These are phyloP conservation scores for Earliella scabrosa DNA, from an alignment of 1,284 basidiomycete genomes.

Conservation along the genomic window DNA sequence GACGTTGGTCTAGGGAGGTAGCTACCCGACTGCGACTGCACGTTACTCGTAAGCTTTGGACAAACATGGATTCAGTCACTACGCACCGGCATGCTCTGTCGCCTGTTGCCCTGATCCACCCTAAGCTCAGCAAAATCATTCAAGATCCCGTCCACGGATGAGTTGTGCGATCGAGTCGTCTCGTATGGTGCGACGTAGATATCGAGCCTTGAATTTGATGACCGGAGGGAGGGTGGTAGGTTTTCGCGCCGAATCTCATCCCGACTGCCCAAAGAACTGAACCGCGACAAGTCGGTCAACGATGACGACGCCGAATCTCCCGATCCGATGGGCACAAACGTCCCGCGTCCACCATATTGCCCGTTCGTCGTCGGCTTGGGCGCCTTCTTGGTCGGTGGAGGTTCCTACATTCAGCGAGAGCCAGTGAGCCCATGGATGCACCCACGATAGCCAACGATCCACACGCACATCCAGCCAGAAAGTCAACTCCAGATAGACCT, in stretches of 20 bases:
- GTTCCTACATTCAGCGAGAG: slow-evolving; percentile 51
- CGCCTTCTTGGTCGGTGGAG: slow-evolving; percentile 70
- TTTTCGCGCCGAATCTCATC: slow-evolving; percentile 52
- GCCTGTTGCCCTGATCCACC: slow-evolving; percentile 50
- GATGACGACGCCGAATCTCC: slow-evolving; percentile 41
- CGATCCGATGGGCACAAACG: slow-evolving; percentile 68
- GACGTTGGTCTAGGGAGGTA: slow-evolving; percentile 44
- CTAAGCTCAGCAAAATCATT: slow-evolving; percentile 71
- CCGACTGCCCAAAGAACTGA: slow-evolving; percentile 41
- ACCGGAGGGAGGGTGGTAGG: slow-evolving; percentile 59
- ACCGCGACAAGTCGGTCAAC: slow-evolving; percentile 37
- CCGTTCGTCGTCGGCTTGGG: slow-evolving; percentile 58
- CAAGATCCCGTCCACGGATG: slow-evolving; percentile 53
- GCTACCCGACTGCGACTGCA: slow-evolving; percentile 38
- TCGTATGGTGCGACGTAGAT: slow-evolving; percentile 80
- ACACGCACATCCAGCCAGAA: slow-evolving; percentile 90
- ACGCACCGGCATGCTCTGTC: slow-evolving; percentile 71
- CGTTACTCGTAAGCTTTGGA: not conserved
- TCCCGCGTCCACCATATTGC: slow-evolving; percentile 78
- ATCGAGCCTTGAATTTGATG: slow-evolving; percentile 64
- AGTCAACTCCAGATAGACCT: slow-evolving; percentile 93
- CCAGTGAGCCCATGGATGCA: not conserved
- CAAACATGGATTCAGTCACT: not conserved
- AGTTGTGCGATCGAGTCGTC: slow-evolving; percentile 31
- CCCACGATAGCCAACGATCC: slow-evolving; percentile 38